A percentile compares a stretch with the other conserved stretches of the same genome.
Conservation (phyloP, 345 rosid genomes). For the Clarkia xantiana region DNA sequence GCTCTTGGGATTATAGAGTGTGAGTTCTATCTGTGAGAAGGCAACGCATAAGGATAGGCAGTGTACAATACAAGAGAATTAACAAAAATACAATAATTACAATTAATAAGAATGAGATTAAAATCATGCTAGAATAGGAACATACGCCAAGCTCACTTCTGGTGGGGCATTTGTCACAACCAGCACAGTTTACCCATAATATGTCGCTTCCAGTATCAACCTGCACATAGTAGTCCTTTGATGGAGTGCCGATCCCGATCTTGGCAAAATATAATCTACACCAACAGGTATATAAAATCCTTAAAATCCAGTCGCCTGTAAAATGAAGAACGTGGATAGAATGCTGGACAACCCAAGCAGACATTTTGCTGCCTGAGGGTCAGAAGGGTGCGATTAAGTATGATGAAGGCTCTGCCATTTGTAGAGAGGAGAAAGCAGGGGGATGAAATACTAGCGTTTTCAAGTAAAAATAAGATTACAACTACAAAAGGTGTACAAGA, state of each 20-base stretch:
- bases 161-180: conserved; percentile 24
- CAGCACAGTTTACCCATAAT: conserved; percentile 35
- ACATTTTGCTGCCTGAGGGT: too few relatives aligned
- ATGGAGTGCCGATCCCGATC: conserved; percentile 28
- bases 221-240: conserved; percentile 30
- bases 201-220: conserved; percentile 41
- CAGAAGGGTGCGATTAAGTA: too few relatives aligned
- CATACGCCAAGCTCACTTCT: conserved; percentile 35
- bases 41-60: neutral
- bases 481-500: too few relatives aligned
- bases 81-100: neutral
- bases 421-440: too few relatives aligned
- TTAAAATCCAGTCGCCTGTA: neutral
- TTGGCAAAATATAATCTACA: conserved; percentile 30
- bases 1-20: conserved; percentile 20
- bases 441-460: too few relatives aligned
- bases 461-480: too few relatives aligned
- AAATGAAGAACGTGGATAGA: neutral
- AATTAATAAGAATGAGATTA: neutral
- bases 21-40: conserved; percentile 20
- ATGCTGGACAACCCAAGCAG: neutral
- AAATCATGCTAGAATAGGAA: neutral
- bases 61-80: neutral
- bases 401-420: too few relatives aligned
- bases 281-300: neutral